phyloP scores from a whole-genome alignment of 2,329 filamentous ascomycete genomes.

The Talaromyces sp. region DNA sequence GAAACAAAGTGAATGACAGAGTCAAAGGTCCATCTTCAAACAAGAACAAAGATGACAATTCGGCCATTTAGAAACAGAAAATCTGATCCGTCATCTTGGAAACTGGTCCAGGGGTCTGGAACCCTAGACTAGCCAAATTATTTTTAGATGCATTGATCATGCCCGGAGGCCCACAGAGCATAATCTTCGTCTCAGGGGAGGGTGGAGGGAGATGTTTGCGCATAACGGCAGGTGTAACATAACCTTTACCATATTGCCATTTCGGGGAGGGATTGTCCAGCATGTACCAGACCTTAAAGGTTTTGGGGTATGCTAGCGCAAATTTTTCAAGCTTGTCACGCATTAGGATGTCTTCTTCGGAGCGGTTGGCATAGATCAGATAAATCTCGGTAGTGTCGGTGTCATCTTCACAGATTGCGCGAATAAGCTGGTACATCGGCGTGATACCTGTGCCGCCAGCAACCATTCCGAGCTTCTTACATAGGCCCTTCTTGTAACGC shows the following conservation, averaged over 20 bases:
- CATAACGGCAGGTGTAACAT: constrained; percentile 53
- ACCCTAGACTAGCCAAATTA: constrained; percentile 49
- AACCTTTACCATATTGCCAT: constrained; percentile 52
- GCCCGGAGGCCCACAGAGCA: constrained; percentile 60
- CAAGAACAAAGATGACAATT: too few relatives aligned
- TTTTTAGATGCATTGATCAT: constrained; percentile 60
- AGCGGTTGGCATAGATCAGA: constrained; percentile 59
- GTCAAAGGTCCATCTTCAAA: too few relatives aligned
- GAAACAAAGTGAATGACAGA: too few relatives aligned
- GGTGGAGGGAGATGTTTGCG: constrained; percentile 48
- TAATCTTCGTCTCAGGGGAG: constrained; percentile 48
- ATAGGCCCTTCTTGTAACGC: constrained; percentile 29
- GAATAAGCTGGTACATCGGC: constrained; percentile 61
- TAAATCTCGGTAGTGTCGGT: constrained; percentile 55
- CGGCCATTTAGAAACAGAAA: constrained; percentile 48
- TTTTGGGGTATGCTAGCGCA: constrained; percentile 49
- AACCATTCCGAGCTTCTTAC: constrained; percentile 35
- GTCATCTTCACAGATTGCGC: constrained; percentile 61
- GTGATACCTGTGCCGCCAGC: constrained; percentile 28
- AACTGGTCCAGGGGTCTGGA: constrained; percentile 49
- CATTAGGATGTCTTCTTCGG: constrained; percentile 60
- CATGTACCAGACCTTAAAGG: constrained; percentile 57
- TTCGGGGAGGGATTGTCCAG: constrained; percentile 47
- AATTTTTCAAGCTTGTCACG: constrained; percentile 55
- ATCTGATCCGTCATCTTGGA: constrained; percentile 55